These are phyloP conservation scores for Kwoniella heveanensis DNA, from an alignment of 768 basidiomycete genomes.

Conservation along the genomic window DNA sequence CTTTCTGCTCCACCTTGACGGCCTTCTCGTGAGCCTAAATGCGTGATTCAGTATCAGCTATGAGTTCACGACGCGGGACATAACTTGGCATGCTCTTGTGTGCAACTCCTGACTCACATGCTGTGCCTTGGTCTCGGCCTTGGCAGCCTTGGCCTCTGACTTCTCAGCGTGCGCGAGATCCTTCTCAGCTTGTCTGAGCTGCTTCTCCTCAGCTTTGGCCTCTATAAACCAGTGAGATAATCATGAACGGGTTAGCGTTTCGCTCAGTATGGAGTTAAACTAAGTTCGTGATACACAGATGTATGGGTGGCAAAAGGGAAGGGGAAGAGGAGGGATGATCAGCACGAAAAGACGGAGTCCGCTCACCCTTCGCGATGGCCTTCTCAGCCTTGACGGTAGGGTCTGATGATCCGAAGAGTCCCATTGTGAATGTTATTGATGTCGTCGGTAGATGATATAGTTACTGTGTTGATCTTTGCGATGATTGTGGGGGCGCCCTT, in stretches of 20 bases:
- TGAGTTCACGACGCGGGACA: too few species aligned
- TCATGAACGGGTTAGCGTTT: too few species aligned
- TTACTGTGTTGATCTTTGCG: neutral
- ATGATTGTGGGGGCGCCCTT: slow-evolving; percentile 6
- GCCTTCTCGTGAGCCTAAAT: slow-evolving; percentile 61
- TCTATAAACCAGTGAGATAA: slow-evolving; percentile 18
- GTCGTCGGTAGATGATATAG: neutral
- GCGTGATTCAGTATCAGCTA: slow-evolving; percentile 2
- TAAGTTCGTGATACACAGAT: too few species aligned
- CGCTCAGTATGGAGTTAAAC: too few species aligned
- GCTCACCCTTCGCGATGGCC: slow-evolving; percentile 42
- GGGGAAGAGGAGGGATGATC: too few species aligned
- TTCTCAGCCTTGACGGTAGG: slow-evolving; percentile 50
- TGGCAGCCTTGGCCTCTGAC: slow-evolving; percentile 61
- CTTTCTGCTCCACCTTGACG: slow-evolving; percentile 61
- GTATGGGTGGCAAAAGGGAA: slow-evolving; percentile 7
- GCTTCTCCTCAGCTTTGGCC: slow-evolving; percentile 60
- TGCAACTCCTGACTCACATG: too few species aligned
- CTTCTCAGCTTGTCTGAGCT: slow-evolving; percentile 63
- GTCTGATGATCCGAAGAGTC: slow-evolving; percentile 47
- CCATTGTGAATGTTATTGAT: slow-evolving; percentile 35
- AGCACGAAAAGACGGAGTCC: too few species aligned
- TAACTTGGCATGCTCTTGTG: too few species aligned
- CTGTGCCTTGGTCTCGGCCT: slow-evolving; percentile 55
- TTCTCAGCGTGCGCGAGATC: slow-evolving; percentile 64